Base-by-base conservation (phyloP, 2,329 filamentous ascomycete genomes). In the Magnaporthales sp. region DNA sequence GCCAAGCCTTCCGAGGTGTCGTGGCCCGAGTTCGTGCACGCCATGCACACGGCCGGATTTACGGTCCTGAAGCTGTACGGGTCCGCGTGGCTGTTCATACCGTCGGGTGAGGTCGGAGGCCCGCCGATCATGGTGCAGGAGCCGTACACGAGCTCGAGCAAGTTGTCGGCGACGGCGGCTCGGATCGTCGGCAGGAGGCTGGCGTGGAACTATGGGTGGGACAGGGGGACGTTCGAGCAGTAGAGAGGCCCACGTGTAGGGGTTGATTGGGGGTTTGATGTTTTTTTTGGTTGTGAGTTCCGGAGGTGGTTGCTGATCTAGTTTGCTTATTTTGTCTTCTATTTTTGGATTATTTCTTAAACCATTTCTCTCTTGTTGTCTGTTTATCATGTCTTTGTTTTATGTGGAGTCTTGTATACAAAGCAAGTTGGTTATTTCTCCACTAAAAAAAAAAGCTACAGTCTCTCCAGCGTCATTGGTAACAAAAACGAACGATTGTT, bases 51-150 rank as follows among this genome's bases (percentile, higher is more conserved):
- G 62, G 51, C 66, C 5, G 30, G 65, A 1, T 66, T 70, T 26
- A n/a, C 58, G 2, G 66, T 66, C 2, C 26, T 58, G 46, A 66
- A 66, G 24, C 63, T 70, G 63, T 68, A 70, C 30, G 67, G 61
- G 3, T 70, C 68, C 7, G 67, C 67, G 2, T 70, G 68, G 68
- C 65, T 70, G 27, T 70, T 70, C 61, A 64, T 66, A 26, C 67
- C 65, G 24, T 29, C 63, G 22, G 63, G 26, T n/a, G 46, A 58
- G 24, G n/a, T 51, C 4, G 24, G 27, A n/a, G 51, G 19, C 15
- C 9, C 38, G 13, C 32, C 38, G 7, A 26, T 65, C 51, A 27
- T 65, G 10, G 62, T 64, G 24, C 64, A 65, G 51, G 64, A 65
- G 30, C 64, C 64, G 6, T 65, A 65, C 64, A 65, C 64, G 19